A percentile compares a stretch with the other conserved stretches of the same genome.
These are phyloP conservation scores for Metarhizium brunneum DNA, from an alignment of 2,329 filamentous ascomycete genomes.

Conservation along the genomic window DNA sequence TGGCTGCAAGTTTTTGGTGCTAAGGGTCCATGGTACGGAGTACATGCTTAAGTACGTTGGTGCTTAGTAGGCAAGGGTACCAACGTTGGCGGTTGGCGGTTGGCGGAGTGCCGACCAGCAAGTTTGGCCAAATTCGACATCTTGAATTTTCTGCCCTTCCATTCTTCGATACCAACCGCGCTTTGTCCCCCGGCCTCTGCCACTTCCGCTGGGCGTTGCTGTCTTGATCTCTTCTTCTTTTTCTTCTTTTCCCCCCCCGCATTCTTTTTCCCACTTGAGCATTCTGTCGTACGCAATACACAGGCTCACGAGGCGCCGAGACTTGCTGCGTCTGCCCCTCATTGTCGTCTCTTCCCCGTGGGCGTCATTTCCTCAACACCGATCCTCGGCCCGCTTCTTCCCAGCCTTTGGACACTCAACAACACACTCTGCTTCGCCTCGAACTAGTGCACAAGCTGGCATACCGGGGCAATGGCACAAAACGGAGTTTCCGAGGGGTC, in stretches of 20 bases:
- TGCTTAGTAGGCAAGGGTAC: too few relatives aligned
- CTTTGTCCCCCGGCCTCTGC: background rate
- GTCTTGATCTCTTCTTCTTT: background rate
- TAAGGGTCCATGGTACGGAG: background rate
- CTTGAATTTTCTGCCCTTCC: constrained; percentile 5
- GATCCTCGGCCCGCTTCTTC: constrained; percentile 3
- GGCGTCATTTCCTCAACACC: background rate
- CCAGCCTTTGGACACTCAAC: background rate
- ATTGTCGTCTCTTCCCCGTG: background rate
- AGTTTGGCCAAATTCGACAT: background rate
- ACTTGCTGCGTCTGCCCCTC: background rate
- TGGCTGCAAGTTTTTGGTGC: background rate
- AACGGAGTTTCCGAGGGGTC: constrained; percentile 27
- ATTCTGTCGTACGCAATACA: background rate
- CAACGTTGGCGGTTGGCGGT: too few relatives aligned
- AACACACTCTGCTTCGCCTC: background rate
- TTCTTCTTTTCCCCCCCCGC: background rate
- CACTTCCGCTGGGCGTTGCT: background rate
- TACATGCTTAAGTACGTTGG: background rate
- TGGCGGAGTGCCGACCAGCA: too few relatives aligned
- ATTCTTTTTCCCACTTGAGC: background rate
- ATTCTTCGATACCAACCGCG: background rate
- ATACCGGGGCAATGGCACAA: constrained; percentile 26
- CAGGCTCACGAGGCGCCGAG: background rate
- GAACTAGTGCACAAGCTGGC: background rate